phyloP scores from a whole-genome alignment of 768 basidiomycete species.

The Candolleomyces eurysporus region DNA sequence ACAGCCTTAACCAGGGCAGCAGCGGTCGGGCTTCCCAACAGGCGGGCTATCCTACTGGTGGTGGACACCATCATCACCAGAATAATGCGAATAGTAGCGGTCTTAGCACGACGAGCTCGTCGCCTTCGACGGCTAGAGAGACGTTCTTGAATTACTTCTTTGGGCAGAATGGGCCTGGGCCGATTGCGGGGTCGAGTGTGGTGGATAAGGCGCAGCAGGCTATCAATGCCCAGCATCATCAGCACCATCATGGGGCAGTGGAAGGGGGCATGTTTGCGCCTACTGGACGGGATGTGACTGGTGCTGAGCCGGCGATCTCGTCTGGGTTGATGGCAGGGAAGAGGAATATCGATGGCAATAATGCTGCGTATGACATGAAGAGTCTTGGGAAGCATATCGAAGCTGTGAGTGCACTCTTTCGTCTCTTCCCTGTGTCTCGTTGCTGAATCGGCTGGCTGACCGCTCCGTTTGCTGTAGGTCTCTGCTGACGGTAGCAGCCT shows the following conservation, averaged over 20 bases:
- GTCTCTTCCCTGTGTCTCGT: slow-evolving; percentile 7
- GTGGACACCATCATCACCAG: neutral
- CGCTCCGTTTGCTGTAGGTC: slow-evolving; percentile 33
- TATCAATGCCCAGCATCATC: slow-evolving; percentile 12
- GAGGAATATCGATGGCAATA: slow-evolving; percentile 66
- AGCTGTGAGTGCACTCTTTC: slow-evolving; percentile 58
- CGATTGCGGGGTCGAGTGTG: slow-evolving; percentile 54
- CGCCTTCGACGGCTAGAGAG: slow-evolving; percentile 67
- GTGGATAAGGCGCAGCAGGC: slow-evolving; percentile 30
- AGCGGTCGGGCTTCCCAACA: too few relatives aligned
- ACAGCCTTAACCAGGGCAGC: neutral
- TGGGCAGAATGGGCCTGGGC: slow-evolving; percentile 83
- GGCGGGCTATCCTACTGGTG: neutral
- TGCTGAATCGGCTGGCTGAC: neutral
- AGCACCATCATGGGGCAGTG: slow-evolving; percentile 14
- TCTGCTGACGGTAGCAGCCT: slow-evolving; percentile 62
- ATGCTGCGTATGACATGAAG: slow-evolving; percentile 97
- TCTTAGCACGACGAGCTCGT: slow-evolving; percentile 18
- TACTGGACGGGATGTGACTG: slow-evolving; percentile 65
- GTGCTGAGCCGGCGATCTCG: slow-evolving; percentile 46
- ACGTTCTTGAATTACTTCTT: slow-evolving; percentile 98
- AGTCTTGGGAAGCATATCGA: slow-evolving; percentile 97
- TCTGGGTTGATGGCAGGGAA: slow-evolving; percentile 68
- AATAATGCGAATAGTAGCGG: neutral
- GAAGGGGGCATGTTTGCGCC: slow-evolving; percentile 32